phyloP scores from a whole-genome alignment of 495 filamentous ascomycete genomes.

The Extremus antarcticus region DNA sequence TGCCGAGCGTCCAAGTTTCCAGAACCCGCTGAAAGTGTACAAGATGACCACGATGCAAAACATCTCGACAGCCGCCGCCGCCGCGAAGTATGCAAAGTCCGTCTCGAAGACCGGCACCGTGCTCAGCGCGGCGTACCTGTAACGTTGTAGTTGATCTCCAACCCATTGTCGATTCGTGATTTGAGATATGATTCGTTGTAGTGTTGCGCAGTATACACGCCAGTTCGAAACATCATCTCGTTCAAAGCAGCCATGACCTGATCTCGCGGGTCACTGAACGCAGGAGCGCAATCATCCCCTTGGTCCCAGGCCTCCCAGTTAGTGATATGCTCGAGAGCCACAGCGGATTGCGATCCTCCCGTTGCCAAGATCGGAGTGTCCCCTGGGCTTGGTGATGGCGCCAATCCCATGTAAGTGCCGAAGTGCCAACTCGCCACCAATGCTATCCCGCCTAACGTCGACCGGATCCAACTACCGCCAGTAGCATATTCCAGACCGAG shows the following conservation, averaged over 20 bases:
- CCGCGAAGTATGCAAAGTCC: constrained; percentile 6
- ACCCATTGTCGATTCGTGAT: not conserved
- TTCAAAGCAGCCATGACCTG: not conserved
- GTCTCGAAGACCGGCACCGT: constrained; percentile 9
- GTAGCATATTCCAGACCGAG: not conserved
- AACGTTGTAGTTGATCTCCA: not conserved
- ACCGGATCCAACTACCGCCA: not conserved
- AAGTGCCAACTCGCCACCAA: not conserved
- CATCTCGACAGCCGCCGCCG: constrained; percentile 12
- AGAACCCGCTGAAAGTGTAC: constrained; percentile 25
- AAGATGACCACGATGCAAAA: constrained; percentile 13
- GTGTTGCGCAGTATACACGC: not conserved
- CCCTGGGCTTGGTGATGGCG: not conserved
- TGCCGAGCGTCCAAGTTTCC: constrained; percentile 24
- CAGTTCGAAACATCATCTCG: not conserved
- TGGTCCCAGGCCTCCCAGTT: not conserved
- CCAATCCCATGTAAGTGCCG: not conserved
- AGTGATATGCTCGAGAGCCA: not conserved
- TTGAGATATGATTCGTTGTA: not conserved
- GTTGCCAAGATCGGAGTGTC: not conserved
- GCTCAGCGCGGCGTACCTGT: not conserved
- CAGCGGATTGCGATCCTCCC: not conserved
- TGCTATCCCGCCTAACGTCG: not conserved
- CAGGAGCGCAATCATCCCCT: not conserved
- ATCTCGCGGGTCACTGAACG: not conserved